Evolutionary conservation across 192 early-diverging fungal species (phyloP).

Genomic region (Paraglomus occultum): DNA sequence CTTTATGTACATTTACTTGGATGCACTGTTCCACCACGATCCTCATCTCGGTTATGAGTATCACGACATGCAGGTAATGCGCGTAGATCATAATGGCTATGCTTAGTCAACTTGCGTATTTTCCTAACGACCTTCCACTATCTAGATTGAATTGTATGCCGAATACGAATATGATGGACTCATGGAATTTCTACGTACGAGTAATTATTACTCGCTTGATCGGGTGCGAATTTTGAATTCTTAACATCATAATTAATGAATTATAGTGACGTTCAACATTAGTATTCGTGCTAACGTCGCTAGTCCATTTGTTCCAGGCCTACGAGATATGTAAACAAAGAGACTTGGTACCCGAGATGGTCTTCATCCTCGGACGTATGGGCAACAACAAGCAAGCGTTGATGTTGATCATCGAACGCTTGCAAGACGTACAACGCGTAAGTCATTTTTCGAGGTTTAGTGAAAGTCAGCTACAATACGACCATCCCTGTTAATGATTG

Average conservation of each 20-base stretch:
- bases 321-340: conserved; percentile 80
- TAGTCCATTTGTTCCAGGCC: conserved; percentile 45
- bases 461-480: neutral
- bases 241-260: neutral
- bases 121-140: neutral
- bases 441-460: conserved; percentile 10
- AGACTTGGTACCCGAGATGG: conserved; percentile 96
- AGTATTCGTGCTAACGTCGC: neutral
- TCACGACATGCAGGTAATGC: conserved; percentile 60
- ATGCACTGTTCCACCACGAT: conserved; percentile 79
- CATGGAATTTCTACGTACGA: conserved; percentile 80
- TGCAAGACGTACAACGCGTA: conserved; percentile 86
- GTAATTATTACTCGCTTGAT: conserved; percentile 75
- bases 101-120: conserved; percentile 34
- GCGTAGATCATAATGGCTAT: neutral
- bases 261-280: neutral
- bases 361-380: conserved; percentile 95
- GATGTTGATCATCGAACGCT: conserved; percentile 86
- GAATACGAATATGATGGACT: conserved; percentile 77
- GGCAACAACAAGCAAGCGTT: conserved; percentile 93
- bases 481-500: neutral
- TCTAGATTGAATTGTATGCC: conserved; percentile 82
- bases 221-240: conserved; percentile 44
- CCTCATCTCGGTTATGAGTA: conserved; percentile 68
- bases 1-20: conserved; percentile 87